These are phyloP conservation scores for Lindgomyces ingoldianus DNA, from an alignment of 495 filamentous ascomycete species.

Conservation along the genomic window DNA sequence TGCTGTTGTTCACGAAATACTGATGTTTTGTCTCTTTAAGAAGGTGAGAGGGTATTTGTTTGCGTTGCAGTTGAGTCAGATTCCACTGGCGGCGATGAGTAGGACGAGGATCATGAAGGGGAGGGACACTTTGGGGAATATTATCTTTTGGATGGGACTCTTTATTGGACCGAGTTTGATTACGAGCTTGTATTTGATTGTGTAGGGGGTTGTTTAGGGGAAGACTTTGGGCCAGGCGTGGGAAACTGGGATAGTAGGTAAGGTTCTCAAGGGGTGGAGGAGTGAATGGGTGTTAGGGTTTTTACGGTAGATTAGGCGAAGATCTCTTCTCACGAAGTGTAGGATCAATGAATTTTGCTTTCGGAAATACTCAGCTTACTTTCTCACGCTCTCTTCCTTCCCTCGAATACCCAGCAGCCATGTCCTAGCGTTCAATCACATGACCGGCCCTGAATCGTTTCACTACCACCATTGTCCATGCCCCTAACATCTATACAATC, in stretches of 20 bases:
- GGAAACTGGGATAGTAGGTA: not conserved
- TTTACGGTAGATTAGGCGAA: too few relatives aligned
- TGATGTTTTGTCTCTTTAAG: conserved; percentile 78
- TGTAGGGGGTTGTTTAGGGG: conserved; percentile 47
- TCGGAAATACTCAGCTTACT: too few relatives aligned
- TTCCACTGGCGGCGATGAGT: conserved; percentile 66
- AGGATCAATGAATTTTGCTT: too few relatives aligned
- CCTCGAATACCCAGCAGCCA: too few relatives aligned
- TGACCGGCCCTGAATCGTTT: too few relatives aligned
- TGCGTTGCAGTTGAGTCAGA: conserved; percentile 67
- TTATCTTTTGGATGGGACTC: conserved; percentile 73
- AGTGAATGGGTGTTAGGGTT: too few relatives aligned
- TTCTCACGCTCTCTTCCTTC: too few relatives aligned
- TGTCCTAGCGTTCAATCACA: too few relatives aligned
- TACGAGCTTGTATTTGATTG: conserved; percentile 69
- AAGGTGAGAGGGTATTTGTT: conserved; percentile 74
- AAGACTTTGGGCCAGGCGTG: not conserved
- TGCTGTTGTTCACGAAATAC: conserved; percentile 69
- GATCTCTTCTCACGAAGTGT: too few relatives aligned
- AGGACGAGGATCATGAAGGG: conserved; percentile 62
- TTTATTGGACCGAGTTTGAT: conserved; percentile 71
- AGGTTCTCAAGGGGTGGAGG: too few relatives aligned
- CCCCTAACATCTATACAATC: too few relatives aligned
- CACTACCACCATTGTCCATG: too few relatives aligned
- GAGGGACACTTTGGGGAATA: conserved; percentile 63